Evolutionary conservation across 2,329 filamentous ascomycete genomes (phyloP).

Genomic region (Aspergillus tamarii): DNA sequence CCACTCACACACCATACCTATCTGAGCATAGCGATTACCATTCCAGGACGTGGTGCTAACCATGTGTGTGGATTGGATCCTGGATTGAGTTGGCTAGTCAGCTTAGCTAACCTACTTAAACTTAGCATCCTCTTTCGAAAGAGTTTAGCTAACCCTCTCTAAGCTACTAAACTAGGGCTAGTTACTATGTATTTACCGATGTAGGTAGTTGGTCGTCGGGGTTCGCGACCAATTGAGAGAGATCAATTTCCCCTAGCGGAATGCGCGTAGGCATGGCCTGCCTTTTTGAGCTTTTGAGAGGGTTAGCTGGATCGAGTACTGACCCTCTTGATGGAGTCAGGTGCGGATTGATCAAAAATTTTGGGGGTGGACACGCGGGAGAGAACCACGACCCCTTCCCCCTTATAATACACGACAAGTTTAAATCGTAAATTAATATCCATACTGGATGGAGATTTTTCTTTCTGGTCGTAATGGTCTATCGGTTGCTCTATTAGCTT

Average conservation of each 20-base stretch:
- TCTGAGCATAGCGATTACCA: not conserved
- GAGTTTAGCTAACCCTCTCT: not conserved
- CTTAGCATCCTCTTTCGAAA: not conserved
- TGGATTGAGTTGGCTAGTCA: not conserved
- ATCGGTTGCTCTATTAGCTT: slow-evolving; percentile 12
- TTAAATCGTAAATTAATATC: slow-evolving; percentile 3
- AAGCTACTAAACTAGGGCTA: not conserved
- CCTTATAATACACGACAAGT: not conserved
- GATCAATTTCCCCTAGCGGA: slow-evolving; percentile 7
- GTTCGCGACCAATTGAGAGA: slow-evolving; percentile 3
- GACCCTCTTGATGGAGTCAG: not conserved
- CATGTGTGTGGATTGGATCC: slow-evolving; percentile 5
- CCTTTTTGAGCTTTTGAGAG: not conserved
- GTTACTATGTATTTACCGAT: not conserved
- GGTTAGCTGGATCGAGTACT: not conserved
- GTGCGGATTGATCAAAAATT: not conserved
- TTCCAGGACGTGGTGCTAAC: not conserved
- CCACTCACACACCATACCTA: not conserved
- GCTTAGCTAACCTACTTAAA: not conserved
- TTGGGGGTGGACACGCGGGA: not conserved
- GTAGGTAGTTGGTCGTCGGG: slow-evolving; percentile 3
- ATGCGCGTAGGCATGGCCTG: not conserved
- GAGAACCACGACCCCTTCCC: not conserved
- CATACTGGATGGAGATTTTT: not conserved
- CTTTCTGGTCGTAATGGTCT: not conserved